These are phyloP conservation scores for Bipolaris oryzae DNA, from an alignment of 2,329 filamentous ascomycete genomes.

Conservation along the genomic window DNA sequence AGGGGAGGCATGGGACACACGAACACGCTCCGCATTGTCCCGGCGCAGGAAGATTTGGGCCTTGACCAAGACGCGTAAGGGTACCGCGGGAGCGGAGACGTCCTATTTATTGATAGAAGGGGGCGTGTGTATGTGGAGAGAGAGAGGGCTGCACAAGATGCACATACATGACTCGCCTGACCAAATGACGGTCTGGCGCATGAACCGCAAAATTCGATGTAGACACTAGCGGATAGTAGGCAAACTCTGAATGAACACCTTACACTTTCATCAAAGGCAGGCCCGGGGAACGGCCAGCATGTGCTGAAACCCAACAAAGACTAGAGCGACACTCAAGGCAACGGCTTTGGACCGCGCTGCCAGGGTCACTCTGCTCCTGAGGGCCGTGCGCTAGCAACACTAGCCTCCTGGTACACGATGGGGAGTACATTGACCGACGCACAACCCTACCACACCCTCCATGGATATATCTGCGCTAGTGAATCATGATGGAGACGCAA, in stretches of 20 bases:
- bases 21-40: constrained; percentile 70
- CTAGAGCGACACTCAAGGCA: not conserved
- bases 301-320: constrained; percentile 1
- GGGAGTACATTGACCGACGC: constrained; percentile 17
- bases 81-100: constrained; percentile 10
- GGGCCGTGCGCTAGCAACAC: constrained; percentile 16
- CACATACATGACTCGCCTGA: constrained; percentile 33
- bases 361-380: not conserved
- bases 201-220: constrained; percentile 26
- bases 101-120: constrained; percentile 22
- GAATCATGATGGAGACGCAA: constrained; percentile 39
- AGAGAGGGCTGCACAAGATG: constrained; percentile 20
- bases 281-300: not conserved
- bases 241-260: constrained; percentile 16
- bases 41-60: constrained; percentile 57
- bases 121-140: constrained; percentile 15
- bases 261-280: not conserved
- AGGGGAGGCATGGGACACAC: constrained; percentile 91
- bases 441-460: constrained; percentile 32
- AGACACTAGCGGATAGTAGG: constrained; percentile 32
- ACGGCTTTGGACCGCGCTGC: constrained; percentile 2
- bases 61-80: constrained; percentile 54
- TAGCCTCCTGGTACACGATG: constrained; percentile 15
- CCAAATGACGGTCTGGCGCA: constrained; percentile 32
- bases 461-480: constrained; percentile 48